phyloP scores from a whole-genome alignment of 78 protist genomes.

The Dictyostelium intermedium region DNA sequence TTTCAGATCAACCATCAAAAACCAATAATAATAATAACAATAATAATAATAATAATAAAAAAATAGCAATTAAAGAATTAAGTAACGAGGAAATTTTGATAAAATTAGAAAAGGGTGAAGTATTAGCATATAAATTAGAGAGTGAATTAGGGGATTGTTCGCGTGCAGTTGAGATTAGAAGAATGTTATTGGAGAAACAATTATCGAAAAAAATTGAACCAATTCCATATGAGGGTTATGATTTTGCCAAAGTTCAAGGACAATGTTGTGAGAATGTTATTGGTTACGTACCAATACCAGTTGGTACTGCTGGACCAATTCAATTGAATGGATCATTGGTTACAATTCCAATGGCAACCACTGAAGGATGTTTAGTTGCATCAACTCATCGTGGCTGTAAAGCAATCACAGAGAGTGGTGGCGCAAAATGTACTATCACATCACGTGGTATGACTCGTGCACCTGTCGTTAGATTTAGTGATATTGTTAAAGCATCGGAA shows the following conservation, averaged over 20 bases:
- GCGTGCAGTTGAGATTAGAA: constrained; percentile 81
- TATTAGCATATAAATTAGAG: constrained; percentile 69
- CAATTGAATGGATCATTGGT: constrained; percentile 77
- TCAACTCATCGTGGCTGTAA: constrained; percentile 91
- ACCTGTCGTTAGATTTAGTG: constrained; percentile 86
- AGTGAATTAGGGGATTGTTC: constrained; percentile 72
- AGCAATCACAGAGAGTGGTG: constrained; percentile 87
- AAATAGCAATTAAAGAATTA: not conserved
- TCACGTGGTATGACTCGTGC: constrained; percentile 95
- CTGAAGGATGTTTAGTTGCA: constrained; percentile 96
- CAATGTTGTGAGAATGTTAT: constrained; percentile 94
- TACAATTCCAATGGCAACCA: constrained; percentile 95
- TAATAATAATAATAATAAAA: not conserved
- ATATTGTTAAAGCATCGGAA: constrained; percentile 41
- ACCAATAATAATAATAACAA: not conserved
- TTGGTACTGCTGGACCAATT: constrained; percentile 94
- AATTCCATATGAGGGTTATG: constrained; percentile 80
- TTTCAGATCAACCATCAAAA: not conserved
- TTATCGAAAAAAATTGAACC: constrained; percentile 7
- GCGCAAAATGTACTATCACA: constrained; percentile 55
- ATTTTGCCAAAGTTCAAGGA: constrained; percentile 85
- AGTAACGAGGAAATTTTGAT: constrained; percentile 42
- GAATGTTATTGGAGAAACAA: constrained; percentile 46
- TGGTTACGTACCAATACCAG: constrained; percentile 95
- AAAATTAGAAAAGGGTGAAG: constrained; percentile 42